Evolutionary conservation across 2,329 filamentous ascomycete species (phyloP), one percentile per base, ranked within the genome.

Genomic region (Elsinoe fawcettii): DNA sequence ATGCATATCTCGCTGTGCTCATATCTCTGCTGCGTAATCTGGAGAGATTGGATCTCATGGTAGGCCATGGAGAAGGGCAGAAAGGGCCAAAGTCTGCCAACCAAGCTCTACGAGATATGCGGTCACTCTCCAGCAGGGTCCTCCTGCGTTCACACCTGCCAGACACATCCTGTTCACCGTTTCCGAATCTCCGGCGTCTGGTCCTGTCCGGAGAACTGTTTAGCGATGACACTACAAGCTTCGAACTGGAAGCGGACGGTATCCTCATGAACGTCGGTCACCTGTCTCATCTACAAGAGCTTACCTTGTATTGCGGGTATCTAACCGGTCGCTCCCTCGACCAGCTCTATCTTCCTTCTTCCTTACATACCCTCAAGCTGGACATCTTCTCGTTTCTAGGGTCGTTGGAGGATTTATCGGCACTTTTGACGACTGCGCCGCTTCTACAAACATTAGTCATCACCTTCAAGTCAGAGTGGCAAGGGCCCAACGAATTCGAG

Each of bases 401-500:
- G 20, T 46, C 41, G 7, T 18, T 46, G 22, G 41, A n/a, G 2
- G 41, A 46, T 12, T 20, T 46, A 2, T 20, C 41, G 9, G 41
- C 41, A n/a, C 20, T 46, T n/a, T n/a, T 46, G 18, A 18, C 41
- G 5, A 20, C 41, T 5, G 41, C 22, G 5, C 41, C 41, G 2
- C 41, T 25, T 23, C 22, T 46, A n/a, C 41, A 20, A n/a, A 46
- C 41, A 25, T n/a, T 46, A 25, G 41, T 46, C 14, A 27, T 46
- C 14, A 46, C 41, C 20, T 46, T 46, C 41, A 46, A 46, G n/a
- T 46, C 41, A 18, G 41, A 46, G 18, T 46, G 41, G 41, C 41
- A 46, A 25, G 41, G 41, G 11, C 41, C 41, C 2, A 25, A 46
- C 22, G 41, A 46, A 18, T 11, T 46, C 4, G 41, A 46, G 41